Evolutionary conservation across 345 rosid species (phyloP), one percentile per base, ranked within the genome.

Genomic region (Lagerstroemia speciosa): DNA sequence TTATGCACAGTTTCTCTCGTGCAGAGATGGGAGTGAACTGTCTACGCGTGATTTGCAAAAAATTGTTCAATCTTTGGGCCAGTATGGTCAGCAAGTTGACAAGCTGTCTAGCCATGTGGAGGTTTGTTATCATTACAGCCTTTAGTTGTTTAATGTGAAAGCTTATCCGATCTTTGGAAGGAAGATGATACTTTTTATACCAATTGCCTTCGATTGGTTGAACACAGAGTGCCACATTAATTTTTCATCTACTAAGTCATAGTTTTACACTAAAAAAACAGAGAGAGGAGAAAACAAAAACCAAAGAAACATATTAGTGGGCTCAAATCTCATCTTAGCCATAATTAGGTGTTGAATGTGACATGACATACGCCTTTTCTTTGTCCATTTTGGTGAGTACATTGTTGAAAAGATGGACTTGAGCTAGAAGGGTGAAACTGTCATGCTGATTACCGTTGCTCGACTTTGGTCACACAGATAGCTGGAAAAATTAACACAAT

Each of bases 11-110:
- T 3, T 20, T 6, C 14, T 27, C 34, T 27, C 37, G 43, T 67
- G 78, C 79, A 90, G 97, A 78, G 92, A 86, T 62, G 91, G 92
- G 26, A 70, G 81, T 40, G 98, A 93, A 82, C n/a, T 93, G 73
- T 87, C 98, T 34, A 91, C 97, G 32, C 84, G 94, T 62, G 98
- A 93, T 66, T 69, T 93, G 78, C 97, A 91, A 82, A 93, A 91
- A 82, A 83, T 93, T 75, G 98, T 93, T 80, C 98, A 93, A 79
- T 84, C 98, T 60, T 82, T 93, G 81, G 96, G 97, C 17, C 83
- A 87, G 73, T 93, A 89, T 72, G 90, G 83, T 15, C 96, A 93
- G 77, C 84, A 80, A 81, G 82, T 85, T 63, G 97, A 93, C 63
- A 91, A 85, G 83, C 92, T 93, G 58, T 84, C 97, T 67, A 87